These are phyloP conservation scores for Adansonia gregorii DNA, from an alignment of 441 rosid genomes.

Conservation along the genomic window DNA sequence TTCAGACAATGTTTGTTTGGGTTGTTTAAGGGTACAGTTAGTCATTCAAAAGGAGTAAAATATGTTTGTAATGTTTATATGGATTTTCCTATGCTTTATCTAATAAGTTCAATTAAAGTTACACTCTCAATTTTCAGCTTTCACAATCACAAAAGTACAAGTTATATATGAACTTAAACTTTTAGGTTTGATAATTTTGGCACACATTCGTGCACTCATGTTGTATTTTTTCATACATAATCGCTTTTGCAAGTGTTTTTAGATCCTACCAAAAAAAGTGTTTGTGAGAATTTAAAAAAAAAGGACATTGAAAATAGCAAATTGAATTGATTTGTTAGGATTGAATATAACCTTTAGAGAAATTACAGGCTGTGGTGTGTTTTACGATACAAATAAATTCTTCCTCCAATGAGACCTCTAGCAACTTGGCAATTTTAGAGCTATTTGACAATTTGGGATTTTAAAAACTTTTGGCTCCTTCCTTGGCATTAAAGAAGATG, in stretches of 20 bases:
- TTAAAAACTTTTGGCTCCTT: not conserved
- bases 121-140: not conserved
- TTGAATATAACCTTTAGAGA: conserved; percentile 33
- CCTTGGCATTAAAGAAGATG: conserved; percentile 8
- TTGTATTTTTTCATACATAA: not conserved
- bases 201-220: not conserved
- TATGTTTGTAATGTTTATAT: conserved; percentile 28
- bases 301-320: conserved; percentile 1
- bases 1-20: conserved; percentile 22
- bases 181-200: too few species aligned
- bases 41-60: conserved; percentile 12
- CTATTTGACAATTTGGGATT: not conserved
- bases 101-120: conserved; percentile 26
- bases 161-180: too few species aligned
- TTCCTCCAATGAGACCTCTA: conserved; percentile 15
- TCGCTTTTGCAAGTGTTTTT: not conserved
- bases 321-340: conserved; percentile 14
- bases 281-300: too few species aligned
- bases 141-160: too few species aligned
- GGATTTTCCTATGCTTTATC: conserved; percentile 28
- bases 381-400: conserved; percentile 33
- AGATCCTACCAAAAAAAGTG: too few species aligned
- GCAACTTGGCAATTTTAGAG: conserved; percentile 6
- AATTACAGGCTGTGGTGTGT: conserved; percentile 12
- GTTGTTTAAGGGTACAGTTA: not conserved